Conservation (phyloP, 345 rosid species). For the Erysimum cheiranthoides region DNA sequence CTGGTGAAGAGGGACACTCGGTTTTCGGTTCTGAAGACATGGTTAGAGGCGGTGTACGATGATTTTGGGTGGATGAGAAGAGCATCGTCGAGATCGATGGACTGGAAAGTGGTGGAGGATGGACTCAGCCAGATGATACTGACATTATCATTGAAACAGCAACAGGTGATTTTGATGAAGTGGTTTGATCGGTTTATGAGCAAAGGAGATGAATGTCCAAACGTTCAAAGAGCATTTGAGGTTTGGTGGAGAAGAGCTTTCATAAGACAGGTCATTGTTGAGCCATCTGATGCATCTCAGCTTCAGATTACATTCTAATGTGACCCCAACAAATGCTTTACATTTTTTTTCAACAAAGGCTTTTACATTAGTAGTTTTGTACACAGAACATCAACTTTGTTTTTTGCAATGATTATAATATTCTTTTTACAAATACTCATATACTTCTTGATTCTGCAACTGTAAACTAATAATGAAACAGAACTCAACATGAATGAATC, state of each 20-base stretch:
- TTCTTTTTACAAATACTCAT: background rate
- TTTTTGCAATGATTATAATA: too few species aligned
- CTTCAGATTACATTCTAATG: conserved; percentile 60
- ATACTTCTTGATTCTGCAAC: background rate
- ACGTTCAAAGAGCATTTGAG: conserved; percentile 76
- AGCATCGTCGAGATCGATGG: conserved; percentile 58
- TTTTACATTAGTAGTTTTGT: background rate
- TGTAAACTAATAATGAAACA: background rate
- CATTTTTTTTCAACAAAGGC: background rate
- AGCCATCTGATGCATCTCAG: conserved; percentile 52
- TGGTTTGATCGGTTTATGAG: conserved; percentile 77
- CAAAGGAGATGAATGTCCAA: conserved; percentile 77
- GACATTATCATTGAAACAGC: conserved; percentile 68
- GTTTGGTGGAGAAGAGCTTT: conserved; percentile 90
- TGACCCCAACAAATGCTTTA: conserved; percentile 27
- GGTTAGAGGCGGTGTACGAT: conserved; percentile 75
- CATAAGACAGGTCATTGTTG: conserved; percentile 50
- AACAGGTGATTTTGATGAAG: conserved; percentile 61
- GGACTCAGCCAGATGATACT: conserved; percentile 75
- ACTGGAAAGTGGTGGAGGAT: conserved; percentile 70
- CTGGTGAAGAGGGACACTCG: conserved; percentile 65
- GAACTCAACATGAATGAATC: background rate
- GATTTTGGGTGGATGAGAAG: conserved; percentile 88
- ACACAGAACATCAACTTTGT: background rate
- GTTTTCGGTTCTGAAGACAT: conserved; percentile 61